Evolutionary conservation across 2,329 filamentous ascomycete genomes (phyloP), one percentile per base, ranked within the genome.

Genomic region (Paecilomyces sp.): DNA sequence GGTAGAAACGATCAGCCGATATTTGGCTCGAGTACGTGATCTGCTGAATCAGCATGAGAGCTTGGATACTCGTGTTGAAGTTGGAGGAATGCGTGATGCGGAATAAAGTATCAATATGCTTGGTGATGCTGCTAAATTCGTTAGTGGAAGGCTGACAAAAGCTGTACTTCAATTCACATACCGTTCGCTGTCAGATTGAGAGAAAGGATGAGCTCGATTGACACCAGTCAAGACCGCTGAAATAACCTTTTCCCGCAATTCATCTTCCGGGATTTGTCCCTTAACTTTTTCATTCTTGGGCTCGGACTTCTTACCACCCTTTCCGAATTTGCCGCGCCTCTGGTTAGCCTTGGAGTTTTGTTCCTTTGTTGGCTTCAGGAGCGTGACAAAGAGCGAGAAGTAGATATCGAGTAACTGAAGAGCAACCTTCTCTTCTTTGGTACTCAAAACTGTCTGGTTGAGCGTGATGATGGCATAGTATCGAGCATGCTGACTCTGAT

Each of bases 51-150:
- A 99, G 81, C 78, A 96, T 89, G 64, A 99, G 83, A 34, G 94
- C 93, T 76, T 99, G 94, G 41, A 99, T 91, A 71, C 92, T 94
- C 0, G 94, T 99, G 77, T 97, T 99, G 83, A 99, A 97, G 75
- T 99, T 99, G 59, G 93, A 91, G 0, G 93, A 97, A 76, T 99
- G 94, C 0, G 94, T 96, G 68, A 99, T 94, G 68, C 87, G 88
- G 83, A 97, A 99, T 28, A 99, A 83, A 2, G 93, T 97, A 71
- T 97, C 89, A 60, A 99, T 85, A 70, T 99, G 93, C 60, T 88
- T 87, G 69, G 95, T 90, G 65, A 97, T 85, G 25, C 87, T 89
- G 64, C 51, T 60, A 18, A 9, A 30, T 36, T 22, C 58, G 58
- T 70, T 68, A 67, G 69, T 66, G 64, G 53, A 55, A 25, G n/a